These are phyloP conservation scores for Nicotiana knightiana DNA, from an alignment of 257 asterid species.

Conservation along the genomic window DNA sequence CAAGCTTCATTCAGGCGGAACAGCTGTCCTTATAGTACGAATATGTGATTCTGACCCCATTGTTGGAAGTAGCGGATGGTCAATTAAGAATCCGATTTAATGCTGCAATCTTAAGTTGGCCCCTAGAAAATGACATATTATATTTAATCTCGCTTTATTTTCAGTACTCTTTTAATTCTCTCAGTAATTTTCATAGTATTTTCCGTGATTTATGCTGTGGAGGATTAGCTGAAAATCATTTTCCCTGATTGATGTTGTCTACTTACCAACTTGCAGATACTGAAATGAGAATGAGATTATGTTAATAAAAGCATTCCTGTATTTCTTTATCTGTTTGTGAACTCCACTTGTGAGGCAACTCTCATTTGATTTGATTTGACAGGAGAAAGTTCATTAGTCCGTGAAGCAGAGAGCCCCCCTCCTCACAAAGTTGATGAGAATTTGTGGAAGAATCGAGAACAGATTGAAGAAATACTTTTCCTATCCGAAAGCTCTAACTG, in stretches of 20 bases:
- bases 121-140: not conserved
- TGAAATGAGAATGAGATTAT: not conserved
- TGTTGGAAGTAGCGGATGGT: not conserved
- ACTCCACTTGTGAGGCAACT: not conserved
- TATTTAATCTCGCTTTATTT: not conserved
- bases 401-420: constrained; percentile 70
- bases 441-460: constrained; percentile 96
- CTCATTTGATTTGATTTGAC: constrained; percentile 17
- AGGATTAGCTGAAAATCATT: not conserved
- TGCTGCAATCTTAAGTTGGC: not conserved
- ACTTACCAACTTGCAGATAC: not conserved
- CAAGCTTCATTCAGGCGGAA: not conserved
- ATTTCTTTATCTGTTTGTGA: not conserved
- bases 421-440: constrained; percentile 98
- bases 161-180: not conserved
- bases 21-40: not conserved
- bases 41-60: not conserved
- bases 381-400: constrained; percentile 60
- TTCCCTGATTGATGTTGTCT: not conserved
- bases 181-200: not conserved
- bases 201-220: not conserved
- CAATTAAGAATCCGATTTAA: not conserved
- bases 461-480: constrained; percentile 75
- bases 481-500: constrained; percentile 57
- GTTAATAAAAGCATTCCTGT: not conserved